Base-by-base conservation (phyloP, 129 eudicot species). In the Oenanthe sinensis region DNA sequence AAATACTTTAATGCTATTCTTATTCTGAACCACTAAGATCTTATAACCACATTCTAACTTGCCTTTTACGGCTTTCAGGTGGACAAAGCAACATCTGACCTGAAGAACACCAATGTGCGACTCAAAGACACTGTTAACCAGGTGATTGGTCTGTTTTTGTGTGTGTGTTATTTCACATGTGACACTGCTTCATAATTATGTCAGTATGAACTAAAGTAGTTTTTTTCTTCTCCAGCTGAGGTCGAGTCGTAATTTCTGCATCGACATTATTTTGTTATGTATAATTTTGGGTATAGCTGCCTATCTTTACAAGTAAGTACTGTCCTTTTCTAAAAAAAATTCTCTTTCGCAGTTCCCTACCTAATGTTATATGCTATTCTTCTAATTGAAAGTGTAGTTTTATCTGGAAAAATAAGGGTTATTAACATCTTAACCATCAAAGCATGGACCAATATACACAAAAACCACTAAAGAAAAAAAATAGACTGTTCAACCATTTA, bases 61-160 rank as follows among this genome's bases (percentile, higher is more conserved):
- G 40, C 71, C 39, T 10, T 42, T 78, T 67, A 50, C 68, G 43
- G 46, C 81, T 86, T 84, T n/a, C 86, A 95, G 99, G 99, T 95
- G 84, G 99, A 95, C 84, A 92, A 83, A 82, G 99, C 99, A 8
- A 87, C 96, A 58, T 83, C 98, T 81, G 98, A 93, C 82, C 94
- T 93, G 58, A 89, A 92, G 87, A 93, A 87, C 81, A 93, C 98
- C 70, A 93, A 93, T 85, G 98, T 93, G 71, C 87, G 98, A 79
- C 94, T 93, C 55, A 90, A 93, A 85, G 87, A 93, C 89, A 93
- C 98, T 69, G 97, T 93, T 70, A 86, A 84, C 80, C 98, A 93
- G 98, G 98, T 93, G 70, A 84, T 81, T 84, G 80, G 80, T 48
- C 79, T 54, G 68, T n/a, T 20, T 72, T 60, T 16, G 43, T 10